Evolutionary conservation across 2,329 filamentous ascomycete species (phyloP).

Genomic region (Paramyrothecium roridum): DNA sequence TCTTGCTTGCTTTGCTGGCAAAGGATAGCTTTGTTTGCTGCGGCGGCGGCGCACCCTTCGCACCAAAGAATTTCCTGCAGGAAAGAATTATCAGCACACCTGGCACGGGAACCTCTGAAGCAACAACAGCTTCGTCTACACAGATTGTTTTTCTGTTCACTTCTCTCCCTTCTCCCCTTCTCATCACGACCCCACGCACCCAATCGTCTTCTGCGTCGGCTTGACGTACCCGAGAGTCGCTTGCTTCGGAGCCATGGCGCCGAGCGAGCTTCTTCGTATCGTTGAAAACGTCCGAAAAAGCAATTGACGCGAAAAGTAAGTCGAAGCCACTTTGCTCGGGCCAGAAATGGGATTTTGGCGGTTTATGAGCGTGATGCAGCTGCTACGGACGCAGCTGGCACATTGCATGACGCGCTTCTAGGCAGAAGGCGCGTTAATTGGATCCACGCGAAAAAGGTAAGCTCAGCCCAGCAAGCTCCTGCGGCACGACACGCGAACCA

Average conservation of each 20-base stretch:
- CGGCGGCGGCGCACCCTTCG: slow-evolving; percentile 50
- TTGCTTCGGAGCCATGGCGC: slow-evolving; percentile 60
- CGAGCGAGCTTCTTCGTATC: slow-evolving; percentile 7
- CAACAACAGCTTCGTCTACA: neutral
- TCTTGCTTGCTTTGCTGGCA: slow-evolving; percentile 51
- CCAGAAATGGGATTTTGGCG: slow-evolving; percentile 10
- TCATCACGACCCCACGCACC: slow-evolving; percentile 47
- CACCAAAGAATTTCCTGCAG: slow-evolving; percentile 79
- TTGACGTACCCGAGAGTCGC: slow-evolving; percentile 86
- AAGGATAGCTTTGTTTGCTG: slow-evolving; percentile 82
- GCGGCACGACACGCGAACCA: slow-evolving; percentile 17
- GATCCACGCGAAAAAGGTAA: slow-evolving; percentile 11
- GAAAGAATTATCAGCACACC: slow-evolving; percentile 3
- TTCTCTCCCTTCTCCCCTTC: neutral
- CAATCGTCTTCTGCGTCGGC: slow-evolving; percentile 68
- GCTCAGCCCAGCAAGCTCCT: slow-evolving; percentile 6
- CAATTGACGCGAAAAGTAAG: slow-evolving; percentile 3
- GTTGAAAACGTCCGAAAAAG: slow-evolving; percentile 6
- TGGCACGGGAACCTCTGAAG: neutral
- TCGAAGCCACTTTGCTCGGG: slow-evolving; percentile 7
- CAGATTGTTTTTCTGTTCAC: no score
- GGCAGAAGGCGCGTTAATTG: slow-evolving; percentile 39
- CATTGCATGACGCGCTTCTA: slow-evolving; percentile 31
- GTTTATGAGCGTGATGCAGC: slow-evolving; percentile 12
- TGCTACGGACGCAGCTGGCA: slow-evolving; percentile 13